These are phyloP conservation scores for Pichia insulana DNA, from an alignment of 805 yeast species.

Conservation along the genomic window DNA sequence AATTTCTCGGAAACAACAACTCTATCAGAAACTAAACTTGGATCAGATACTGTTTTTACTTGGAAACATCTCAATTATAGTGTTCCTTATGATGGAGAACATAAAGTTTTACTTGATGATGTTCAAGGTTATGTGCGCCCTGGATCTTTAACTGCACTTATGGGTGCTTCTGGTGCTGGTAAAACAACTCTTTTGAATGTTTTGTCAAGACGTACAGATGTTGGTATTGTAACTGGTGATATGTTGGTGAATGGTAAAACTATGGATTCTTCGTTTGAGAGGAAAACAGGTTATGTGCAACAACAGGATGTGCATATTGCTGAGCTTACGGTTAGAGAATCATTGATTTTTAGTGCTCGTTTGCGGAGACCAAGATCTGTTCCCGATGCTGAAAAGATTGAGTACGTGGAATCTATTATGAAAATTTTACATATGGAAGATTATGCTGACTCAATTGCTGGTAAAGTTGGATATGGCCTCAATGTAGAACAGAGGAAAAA, in stretches of 20 bases:
- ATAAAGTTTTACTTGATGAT: slow-evolving; percentile 34
- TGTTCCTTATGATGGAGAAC: slow-evolving; percentile 39
- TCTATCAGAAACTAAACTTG: slow-evolving; percentile 4
- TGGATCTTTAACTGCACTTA: slow-evolving; percentile 48
- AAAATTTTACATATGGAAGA: slow-evolving; percentile 32
- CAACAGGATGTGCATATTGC: slow-evolving; percentile 47
- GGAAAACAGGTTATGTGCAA: slow-evolving; percentile 48
- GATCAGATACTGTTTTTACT: slow-evolving; percentile 41
- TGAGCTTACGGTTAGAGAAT: slow-evolving; percentile 44
- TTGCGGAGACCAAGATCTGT: slow-evolving; percentile 36
- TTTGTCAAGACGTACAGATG: slow-evolving; percentile 41
- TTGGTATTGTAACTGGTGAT: slow-evolving; percentile 48
- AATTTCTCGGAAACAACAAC: slow-evolving; percentile 24
- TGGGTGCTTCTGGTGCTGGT: slow-evolving; percentile 61
- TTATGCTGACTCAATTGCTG: slow-evolving; percentile 45
- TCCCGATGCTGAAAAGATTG: slow-evolving; percentile 32
- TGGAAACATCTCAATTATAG: slow-evolving; percentile 57
- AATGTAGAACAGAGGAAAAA: slow-evolving; percentile 47
- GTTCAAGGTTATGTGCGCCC: slow-evolving; percentile 40
- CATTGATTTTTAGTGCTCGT: slow-evolving; percentile 40
- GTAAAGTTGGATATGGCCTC: slow-evolving; percentile 38
- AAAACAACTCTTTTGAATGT: slow-evolving; percentile 48
- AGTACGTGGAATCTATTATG: slow-evolving; percentile 36
- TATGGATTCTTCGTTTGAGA: slow-evolving; percentile 41
- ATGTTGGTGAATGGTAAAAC: slow-evolving; percentile 47